Conservation (phyloP, 2,329 filamentous ascomycete genomes). For the Verticillium albo-atrum region DNA sequence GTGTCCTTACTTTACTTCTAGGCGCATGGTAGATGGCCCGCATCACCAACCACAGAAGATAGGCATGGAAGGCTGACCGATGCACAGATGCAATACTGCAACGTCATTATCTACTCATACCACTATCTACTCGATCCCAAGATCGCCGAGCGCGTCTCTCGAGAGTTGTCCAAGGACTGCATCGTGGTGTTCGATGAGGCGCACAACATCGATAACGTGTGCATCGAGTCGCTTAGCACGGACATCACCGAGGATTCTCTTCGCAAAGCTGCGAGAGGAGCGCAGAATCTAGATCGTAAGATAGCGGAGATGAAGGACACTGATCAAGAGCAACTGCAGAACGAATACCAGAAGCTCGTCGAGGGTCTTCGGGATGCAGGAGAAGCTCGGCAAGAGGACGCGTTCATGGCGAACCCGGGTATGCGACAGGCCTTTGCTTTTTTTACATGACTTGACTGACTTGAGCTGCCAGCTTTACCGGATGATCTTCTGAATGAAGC, state of each 20-base stretch:
- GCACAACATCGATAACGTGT: slow-evolving; percentile 99
- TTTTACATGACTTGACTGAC: background rate
- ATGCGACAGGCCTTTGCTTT: slow-evolving; percentile 3
- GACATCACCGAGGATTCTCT: slow-evolving; percentile 95
- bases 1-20: slow-evolving; percentile 93
- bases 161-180: slow-evolving; percentile 94
- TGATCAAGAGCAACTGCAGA: slow-evolving; percentile 89
- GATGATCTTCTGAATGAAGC: slow-evolving; percentile 94
- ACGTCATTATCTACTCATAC: slow-evolving; percentile 99
- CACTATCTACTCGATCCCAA: slow-evolving; percentile 97
- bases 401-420: slow-evolving; percentile 92
- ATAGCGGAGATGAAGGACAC: slow-evolving; percentile 95
- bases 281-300: slow-evolving; percentile 83
- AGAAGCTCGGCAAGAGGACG: slow-evolving; percentile 85
- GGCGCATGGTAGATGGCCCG: slow-evolving; percentile 69
- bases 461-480: slow-evolving; percentile 59
- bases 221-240: slow-evolving; percentile 94
- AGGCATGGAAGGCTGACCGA: background rate
- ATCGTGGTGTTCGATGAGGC: slow-evolving; percentile 99
- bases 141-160: slow-evolving; percentile 92
- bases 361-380: slow-evolving; percentile 86
- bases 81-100: slow-evolving; percentile 89
- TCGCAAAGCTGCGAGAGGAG: slow-evolving; percentile 83
- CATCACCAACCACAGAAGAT: too few species aligned
- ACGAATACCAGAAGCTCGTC: slow-evolving; percentile 92